These are phyloP conservation scores for Monosporascus sp. DNA, from an alignment of 2,329 filamentous ascomycete species.

Conservation along the genomic window DNA sequence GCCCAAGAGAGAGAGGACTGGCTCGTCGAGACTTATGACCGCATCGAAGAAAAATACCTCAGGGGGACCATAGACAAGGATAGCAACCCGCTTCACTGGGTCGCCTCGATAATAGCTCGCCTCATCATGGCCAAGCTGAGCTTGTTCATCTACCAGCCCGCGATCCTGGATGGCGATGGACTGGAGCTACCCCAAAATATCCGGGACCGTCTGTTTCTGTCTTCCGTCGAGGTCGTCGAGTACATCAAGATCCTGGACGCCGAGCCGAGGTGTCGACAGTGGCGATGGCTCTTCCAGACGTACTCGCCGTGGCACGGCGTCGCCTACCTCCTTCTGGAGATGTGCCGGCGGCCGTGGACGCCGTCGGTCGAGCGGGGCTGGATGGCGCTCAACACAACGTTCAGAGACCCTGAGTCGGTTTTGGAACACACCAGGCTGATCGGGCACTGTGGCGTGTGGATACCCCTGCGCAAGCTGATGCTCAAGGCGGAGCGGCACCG, in stretches of 20 bases:
- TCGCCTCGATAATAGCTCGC: conserved; percentile 41
- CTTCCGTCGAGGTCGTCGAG: conserved; percentile 50
- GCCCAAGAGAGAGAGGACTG: conserved; percentile 39
- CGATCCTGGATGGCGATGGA: conserved; percentile 36
- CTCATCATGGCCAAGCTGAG: conserved; percentile 50
- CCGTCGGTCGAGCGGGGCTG: conserved; percentile 45
- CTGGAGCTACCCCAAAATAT: conserved; percentile 32
- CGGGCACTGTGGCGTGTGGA: conserved; percentile 43
- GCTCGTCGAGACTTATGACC: conserved; percentile 40
- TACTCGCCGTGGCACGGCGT: conserved; percentile 56
- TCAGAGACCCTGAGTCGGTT: conserved; percentile 31
- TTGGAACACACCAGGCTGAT: conserved; percentile 39
- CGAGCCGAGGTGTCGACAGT: conserved; percentile 42
- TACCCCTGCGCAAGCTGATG: conserved; percentile 50
- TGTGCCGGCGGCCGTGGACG: conserved; percentile 43
- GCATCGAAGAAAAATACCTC: conserved; percentile 50
- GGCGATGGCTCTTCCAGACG: conserved; percentile 55
- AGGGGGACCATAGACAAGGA: conserved; percentile 41
- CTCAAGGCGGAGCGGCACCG: conserved; percentile 46
- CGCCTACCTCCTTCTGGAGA: conserved; percentile 49
- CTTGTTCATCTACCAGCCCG: conserved; percentile 47
- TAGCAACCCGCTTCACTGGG: conserved; percentile 42
- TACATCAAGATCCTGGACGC: conserved; percentile 49
- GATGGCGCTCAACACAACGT: conserved; percentile 35
- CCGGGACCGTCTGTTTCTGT: conserved; percentile 39